Base-by-base conservation (phyloP, 306 rosid species). In the Glycyrrhiza uralensis region DNA sequence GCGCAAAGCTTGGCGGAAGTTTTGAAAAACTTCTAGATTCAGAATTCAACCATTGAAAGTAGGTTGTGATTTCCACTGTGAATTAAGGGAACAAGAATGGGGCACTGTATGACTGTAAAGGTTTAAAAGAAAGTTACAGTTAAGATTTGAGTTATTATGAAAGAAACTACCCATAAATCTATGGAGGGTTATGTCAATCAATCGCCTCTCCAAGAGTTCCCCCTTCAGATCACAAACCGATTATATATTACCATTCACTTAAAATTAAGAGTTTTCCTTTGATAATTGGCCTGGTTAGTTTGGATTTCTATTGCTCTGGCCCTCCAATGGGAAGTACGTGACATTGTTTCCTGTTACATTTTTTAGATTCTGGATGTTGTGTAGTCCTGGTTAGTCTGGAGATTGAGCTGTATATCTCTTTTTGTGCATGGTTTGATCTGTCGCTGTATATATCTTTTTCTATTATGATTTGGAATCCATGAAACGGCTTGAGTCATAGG, bases 1-100 rank as follows among this genome's bases (percentile, higher is more conserved):
- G 13, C 1, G 11, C 19, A 28, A 19, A 10, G 57, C 30, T 74
- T 52, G n/a, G n/a, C n/a, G 55, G n/a, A 41, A 15, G 14, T 56
- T 54, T 50, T 15, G 54, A 61, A 46, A 10, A 23, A 36, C 47
- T 8, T 14, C 7, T 35, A 50, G 17, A 50, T 35, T 50, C 9
- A 60, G 42, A 74, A 13, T 72, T 72, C 15, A 1, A 59, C 77
- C 26, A 18, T 42, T 18, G 18, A 54, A 38, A 14, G 42, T 70
- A 67, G 54, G 32, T 19, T 58, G 33, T 60, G 69, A 76, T 15
- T 67, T 67, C 18, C 55, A 56, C 24, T 26, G 15, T 44, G 50
- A 14, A 45, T 19, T 32, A 29, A 14, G 36, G 54, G 69, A 51
- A 62, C 41, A 15, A 20, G 15, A 55, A n/a, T 76, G 49, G 59